phyloP scores from a whole-genome alignment of 257 asterid species.

The Verbena officinalis region DNA sequence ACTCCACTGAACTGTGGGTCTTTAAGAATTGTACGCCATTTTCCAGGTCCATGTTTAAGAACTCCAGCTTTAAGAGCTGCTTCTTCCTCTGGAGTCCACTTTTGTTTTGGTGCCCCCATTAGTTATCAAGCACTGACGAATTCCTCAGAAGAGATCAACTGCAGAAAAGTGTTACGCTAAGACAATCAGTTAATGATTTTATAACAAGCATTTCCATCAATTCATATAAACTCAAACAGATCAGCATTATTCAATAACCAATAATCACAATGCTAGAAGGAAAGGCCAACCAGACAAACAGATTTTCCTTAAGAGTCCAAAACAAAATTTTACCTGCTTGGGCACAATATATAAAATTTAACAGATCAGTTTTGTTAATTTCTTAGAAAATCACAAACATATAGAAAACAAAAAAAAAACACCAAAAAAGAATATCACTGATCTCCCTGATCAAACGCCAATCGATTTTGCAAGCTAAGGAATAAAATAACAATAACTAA shows the following conservation, averaged over 20 bases:
- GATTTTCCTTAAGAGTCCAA: background rate
- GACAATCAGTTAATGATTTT: background rate
- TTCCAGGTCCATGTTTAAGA: constrained; percentile 92
- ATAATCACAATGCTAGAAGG: background rate
- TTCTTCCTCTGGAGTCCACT: constrained; percentile 98
- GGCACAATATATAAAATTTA: background rate
- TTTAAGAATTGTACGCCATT: constrained; percentile 96
- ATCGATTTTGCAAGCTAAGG: background rate
- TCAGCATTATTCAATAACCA: background rate
- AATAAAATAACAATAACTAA: constrained; percentile 8
- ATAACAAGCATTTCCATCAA: constrained; percentile 7
- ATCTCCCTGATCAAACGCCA: constrained; percentile 9
- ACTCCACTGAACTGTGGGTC: constrained; percentile 90
- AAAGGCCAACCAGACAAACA: constrained; percentile 3
- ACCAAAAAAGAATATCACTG: background rate
- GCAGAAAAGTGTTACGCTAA: constrained; percentile 10
- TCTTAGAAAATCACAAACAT: background rate
- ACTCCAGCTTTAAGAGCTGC: constrained; percentile 98
- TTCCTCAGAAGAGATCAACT: constrained; percentile 27
- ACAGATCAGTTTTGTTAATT: background rate
- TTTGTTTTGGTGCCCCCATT: constrained; percentile 99
- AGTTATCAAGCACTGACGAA: constrained; percentile 21
- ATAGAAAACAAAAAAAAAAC: background rate
- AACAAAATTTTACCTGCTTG: background rate
- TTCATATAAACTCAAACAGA: constrained; percentile 6